Evolutionary conservation across 768 basidiomycete genomes (phyloP), one percentile per base, ranked within the genome.

Genomic region (Russula dissimulans): DNA sequence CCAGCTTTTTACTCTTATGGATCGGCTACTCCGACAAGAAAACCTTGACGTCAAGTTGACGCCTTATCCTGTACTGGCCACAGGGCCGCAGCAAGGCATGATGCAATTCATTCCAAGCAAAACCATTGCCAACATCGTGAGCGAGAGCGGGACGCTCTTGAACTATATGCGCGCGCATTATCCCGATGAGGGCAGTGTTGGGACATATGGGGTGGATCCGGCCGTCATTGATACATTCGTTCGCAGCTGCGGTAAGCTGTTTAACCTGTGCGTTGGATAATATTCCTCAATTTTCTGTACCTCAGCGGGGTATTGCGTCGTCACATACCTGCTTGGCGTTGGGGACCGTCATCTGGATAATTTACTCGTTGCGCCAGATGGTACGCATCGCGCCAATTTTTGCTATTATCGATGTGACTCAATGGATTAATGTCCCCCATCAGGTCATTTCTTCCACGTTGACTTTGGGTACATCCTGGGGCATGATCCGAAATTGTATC

Each of bases 1-100:
- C 52, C 97, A 99, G 72, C 79, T 98, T n/a, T 95, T 99, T 72
- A 97, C 94, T 15, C 82, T 99, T 31, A 99, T 99, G 97, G 94
- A 99, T 70, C 80, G 89, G 50, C 73, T 99, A 29, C 74, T 98
- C 62, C 77, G 93, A 59, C 95, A 95, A 73, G 97, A 98, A 75
- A 97, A 97, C 70, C 72, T 99, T 54, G 97, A 98, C 69, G 76
- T 98, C 59, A 91, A 92, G 69, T 71, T 99, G 57, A 92, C 82
- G 60, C 91, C 93, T 5, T 97, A 97, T 68, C 85, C 88, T 62
- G 97, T 98, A 2, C 75, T 99, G 18, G 95, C 97, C 17, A 98
- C 95, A 0, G 92, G 92, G 1, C 82, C 86, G 1, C 74, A 85
- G 53, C 95, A 97, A 70, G 97, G 97, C 3, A 97, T 99, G 95